Base-by-base conservation (phyloP, 129 eudicot genomes). In the Glebionis coronaria region DNA sequence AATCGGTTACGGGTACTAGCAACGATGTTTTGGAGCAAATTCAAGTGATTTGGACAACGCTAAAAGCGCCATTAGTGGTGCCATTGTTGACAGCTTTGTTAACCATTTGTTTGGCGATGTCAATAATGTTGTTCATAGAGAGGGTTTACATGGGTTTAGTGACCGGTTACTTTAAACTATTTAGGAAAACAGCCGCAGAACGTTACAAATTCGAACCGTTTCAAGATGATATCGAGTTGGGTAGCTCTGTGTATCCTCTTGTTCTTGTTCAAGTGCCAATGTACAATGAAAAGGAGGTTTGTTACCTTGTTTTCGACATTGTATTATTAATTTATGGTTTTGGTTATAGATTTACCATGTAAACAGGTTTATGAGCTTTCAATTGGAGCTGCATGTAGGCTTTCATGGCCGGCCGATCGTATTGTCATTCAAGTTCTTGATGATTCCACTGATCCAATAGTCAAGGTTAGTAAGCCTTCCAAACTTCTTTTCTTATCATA, bases 391-490 rank as follows among this genome's bases (percentile, higher is more conserved):
- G 95, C 95, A 54, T 87, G 88, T 70, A 82, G 84, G 44, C 91
- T 88, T 64, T 84, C 95, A 59, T 88, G 95, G 95, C 91, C 90
- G n/a, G 66, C 88, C 16, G 91, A 88, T 63, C 77, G 95, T 14
- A 67, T 88, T 57, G 81, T 88, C 60, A 79, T 88, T 60, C 95
- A 88, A 80, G 95, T 88, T 50, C 95, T 88, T 61, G 95, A 88
- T 60, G 95, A 88, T 78, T 88, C 95, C 23, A 88, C 91, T 0
- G 95, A 84, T 82, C 84, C 78, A 52, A 74, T 73, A 25, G 44
- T 73, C 70, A 88, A 84, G 86, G 95, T 84, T 72, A 2, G 52
- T 60, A 61, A 57, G 47, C 16, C 40, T 1, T 0, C 1, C 40
- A 35, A 35, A 35, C 40, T 0, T 35, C 40, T 35, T 35, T 35